These are phyloP conservation scores for Senna siamea DNA, from an alignment of 306 rosid species.

Conservation along the genomic window DNA sequence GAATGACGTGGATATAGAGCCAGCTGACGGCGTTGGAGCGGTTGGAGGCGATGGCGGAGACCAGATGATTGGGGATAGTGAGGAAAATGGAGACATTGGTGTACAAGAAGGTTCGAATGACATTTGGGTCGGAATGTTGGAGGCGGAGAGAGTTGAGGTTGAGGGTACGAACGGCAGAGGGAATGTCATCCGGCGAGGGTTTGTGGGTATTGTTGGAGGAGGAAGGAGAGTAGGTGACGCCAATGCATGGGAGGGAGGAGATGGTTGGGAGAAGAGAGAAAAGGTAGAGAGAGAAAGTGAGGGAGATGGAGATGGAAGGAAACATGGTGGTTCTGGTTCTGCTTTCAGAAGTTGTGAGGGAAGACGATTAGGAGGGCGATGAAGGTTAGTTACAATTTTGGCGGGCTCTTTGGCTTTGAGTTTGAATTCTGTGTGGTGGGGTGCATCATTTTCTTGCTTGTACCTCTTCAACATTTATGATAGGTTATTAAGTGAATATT, in stretches of 20 bases:
- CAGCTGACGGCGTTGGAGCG: constrained; percentile 69
- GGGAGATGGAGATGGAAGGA: background rate
- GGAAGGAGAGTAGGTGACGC: constrained; percentile 57
- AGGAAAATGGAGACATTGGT: constrained; percentile 69
- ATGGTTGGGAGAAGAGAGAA: constrained; percentile 40
- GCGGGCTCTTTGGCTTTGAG: background rate
- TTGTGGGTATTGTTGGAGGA: constrained; percentile 14
- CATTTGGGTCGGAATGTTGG: constrained; percentile 57
- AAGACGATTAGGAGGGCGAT: background rate
- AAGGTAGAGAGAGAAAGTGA: constrained; percentile 43
- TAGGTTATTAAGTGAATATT: no score
- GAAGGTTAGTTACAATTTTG: background rate
- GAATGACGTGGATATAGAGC: constrained; percentile 72
- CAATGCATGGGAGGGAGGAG: constrained; percentile 50
- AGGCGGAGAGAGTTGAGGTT: constrained; percentile 62
- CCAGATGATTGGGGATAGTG: constrained; percentile 69
- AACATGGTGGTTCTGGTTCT: constrained; percentile 8
- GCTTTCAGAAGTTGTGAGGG: background rate
- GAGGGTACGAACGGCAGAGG: constrained; percentile 46
- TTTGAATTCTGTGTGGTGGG: background rate
- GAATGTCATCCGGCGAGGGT: constrained; percentile 29
- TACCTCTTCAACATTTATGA: background rate
- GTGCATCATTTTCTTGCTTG: background rate
- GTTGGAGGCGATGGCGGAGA: constrained; percentile 63
- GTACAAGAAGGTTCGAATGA: constrained; percentile 70